Evolutionary conservation across 2,329 filamentous ascomycete genomes (phyloP).

Genomic region (Zymoseptoria brevis): DNA sequence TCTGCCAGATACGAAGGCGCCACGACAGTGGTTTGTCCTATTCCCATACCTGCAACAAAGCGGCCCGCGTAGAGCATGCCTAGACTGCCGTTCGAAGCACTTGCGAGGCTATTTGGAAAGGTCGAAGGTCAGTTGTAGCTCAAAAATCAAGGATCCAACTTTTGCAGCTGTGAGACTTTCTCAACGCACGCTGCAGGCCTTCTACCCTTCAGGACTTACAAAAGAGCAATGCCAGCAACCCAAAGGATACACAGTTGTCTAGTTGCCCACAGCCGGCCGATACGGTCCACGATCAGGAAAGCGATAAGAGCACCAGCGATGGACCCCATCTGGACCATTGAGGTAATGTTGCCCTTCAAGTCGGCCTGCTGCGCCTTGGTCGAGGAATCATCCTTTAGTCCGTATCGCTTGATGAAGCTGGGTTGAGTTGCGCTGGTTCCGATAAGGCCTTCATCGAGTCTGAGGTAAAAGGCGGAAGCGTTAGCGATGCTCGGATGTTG

Average conservation of each 20-base stretch:
- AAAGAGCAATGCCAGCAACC: slow-evolving; percentile 28
- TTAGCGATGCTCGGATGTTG: not conserved
- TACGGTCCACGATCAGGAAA: slow-evolving; percentile 27
- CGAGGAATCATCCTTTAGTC: slow-evolving; percentile 46
- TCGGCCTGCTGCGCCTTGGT: slow-evolving; percentile 56
- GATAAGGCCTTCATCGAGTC: slow-evolving; percentile 70
- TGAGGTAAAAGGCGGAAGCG: slow-evolving; percentile 7
- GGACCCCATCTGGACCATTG: slow-evolving; percentile 74
- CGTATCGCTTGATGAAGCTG: slow-evolving; percentile 54
- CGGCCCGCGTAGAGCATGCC: slow-evolving; percentile 32
- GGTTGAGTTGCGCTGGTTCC: slow-evolving; percentile 48
- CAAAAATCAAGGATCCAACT: too few species aligned
- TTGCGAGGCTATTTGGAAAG: too few species aligned
- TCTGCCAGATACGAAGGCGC: slow-evolving; percentile 56
- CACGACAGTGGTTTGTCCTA: slow-evolving; percentile 48
- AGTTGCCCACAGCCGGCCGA: slow-evolving; percentile 27
- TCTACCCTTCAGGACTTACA: too few species aligned
- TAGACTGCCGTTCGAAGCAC: slow-evolving; percentile 12
- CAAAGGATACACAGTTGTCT: slow-evolving; percentile 23
- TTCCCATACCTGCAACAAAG: slow-evolving; percentile 37
- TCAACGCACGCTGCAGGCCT: too few species aligned
- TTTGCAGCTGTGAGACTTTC: too few species aligned
- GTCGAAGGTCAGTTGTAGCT: too few species aligned
- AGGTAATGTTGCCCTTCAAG: slow-evolving; percentile 55
- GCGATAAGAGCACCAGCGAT: slow-evolving; percentile 61